Base-by-base conservation (phyloP, 2,329 filamentous ascomycete species). In the Cytospora piceicola region DNA sequence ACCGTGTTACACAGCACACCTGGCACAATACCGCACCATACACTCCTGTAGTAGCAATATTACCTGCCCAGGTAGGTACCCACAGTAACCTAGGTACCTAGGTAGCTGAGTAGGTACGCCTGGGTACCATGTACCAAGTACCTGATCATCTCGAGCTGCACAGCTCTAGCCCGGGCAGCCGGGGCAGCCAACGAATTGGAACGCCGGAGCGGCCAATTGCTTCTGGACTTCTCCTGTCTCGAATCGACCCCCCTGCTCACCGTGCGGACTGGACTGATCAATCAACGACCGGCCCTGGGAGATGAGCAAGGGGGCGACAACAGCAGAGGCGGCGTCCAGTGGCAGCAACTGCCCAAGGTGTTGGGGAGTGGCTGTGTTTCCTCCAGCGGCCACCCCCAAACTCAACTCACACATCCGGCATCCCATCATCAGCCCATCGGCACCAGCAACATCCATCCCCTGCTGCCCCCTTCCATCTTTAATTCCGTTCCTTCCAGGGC, bases 321-420 rank as follows among this genome's bases (percentile, higher is more conserved):
- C 22, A 34, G 17, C 61, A 36, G 42, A 20, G 15, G 20, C 24
- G 14, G 17, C 8, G 39, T n/a, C 20, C 39, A 42, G 15, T 36
- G 34, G 11, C 34, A 36, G 39, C 39, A 42, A 5, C 3, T 5
- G 15, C 8, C 17, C 27, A 29, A 42, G 39, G 17, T 42, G 53
- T 42, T 57, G 61, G 61, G 27, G 53, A 51, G 61, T 63, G 61
- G 61, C 61, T 63, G 61, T 63, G 61, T 56, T 42, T 30, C n/a
- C 17, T 42, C 27, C 27, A 49, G 22, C 46, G n/a, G 22, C 22
- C 60, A 32, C 46, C 34, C 34, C 52, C 55, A 39, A 55, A 39
- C 52, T 56, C 15, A 34, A 29, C 59, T 42, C 34, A 42, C 20
- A n/a, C 36, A 29, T 30, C 34, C 46, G 32, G 49, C 59, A 54